These are phyloP conservation scores for Penstemon davidsonii DNA, from an alignment of 257 asterid species.

Conservation along the genomic window DNA sequence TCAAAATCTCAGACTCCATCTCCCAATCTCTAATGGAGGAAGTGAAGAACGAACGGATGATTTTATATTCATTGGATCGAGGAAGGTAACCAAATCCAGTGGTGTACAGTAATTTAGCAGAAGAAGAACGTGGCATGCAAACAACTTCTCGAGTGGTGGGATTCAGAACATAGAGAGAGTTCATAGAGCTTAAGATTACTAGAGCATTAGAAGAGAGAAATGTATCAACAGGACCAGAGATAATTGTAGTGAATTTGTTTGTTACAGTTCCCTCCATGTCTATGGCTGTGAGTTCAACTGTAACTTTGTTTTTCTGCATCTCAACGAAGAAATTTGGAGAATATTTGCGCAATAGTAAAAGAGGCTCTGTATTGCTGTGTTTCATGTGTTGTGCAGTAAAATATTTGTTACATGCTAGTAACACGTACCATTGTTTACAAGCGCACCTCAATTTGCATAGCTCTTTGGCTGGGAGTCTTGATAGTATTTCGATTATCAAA, in stretches of 20 bases:
- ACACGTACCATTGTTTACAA: background rate
- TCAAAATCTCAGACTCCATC: background rate
- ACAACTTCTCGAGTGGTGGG: background rate
- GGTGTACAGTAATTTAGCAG: background rate
- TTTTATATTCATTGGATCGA: constrained; percentile 6
- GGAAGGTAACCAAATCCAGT: constrained; percentile 18
- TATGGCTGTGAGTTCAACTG: constrained; percentile 6
- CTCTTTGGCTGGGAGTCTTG: background rate
- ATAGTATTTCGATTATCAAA: background rate
- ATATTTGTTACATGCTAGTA: background rate
- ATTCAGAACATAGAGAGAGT: background rate
- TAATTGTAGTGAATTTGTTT: constrained; percentile 6
- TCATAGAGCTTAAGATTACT: constrained; percentile 13
- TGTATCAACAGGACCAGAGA: background rate
- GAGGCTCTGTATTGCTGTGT: background rate
- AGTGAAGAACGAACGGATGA: background rate
- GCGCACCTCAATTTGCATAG: background rate
- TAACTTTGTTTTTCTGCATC: background rate
- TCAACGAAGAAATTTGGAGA: background rate
- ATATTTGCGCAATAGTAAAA: background rate
- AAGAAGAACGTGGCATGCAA: background rate
- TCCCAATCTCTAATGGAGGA: background rate
- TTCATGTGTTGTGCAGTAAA: background rate
- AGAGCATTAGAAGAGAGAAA: constrained; percentile 11
- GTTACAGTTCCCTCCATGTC: constrained; percentile 2